A percentile compares a stretch with the other conserved stretches of the same genome.
These are phyloP conservation scores for Monilinia aucupariae DNA, from an alignment of 2,329 filamentous ascomycete genomes.

Conservation along the genomic window DNA sequence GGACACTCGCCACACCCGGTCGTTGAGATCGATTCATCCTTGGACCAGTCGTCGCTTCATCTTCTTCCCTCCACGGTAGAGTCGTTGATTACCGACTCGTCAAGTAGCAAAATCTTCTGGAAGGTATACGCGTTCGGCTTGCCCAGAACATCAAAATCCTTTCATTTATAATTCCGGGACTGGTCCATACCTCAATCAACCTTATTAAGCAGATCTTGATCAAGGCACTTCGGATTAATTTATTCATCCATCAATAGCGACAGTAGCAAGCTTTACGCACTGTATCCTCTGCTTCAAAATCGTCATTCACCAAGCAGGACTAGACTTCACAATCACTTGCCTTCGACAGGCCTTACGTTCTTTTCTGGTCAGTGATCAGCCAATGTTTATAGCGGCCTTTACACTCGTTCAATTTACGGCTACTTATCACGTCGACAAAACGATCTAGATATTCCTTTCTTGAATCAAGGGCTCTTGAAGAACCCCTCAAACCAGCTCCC, in stretches of 20 bases:
- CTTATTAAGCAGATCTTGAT: constrained; percentile 29
- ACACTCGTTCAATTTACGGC: constrained; percentile 34
- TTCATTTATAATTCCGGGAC: constrained; percentile 26
- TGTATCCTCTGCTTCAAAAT: constrained; percentile 19
- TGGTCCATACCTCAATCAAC: constrained; percentile 26
- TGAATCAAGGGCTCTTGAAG: constrained; percentile 10
- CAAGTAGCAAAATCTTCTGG: constrained; percentile 17
- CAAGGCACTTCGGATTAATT: constrained; percentile 21
- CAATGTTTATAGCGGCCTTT: constrained; percentile 26
- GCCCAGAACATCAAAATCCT: constrained; percentile 25
- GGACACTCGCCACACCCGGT: constrained; percentile 28
- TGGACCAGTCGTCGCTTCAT: constrained; percentile 25
- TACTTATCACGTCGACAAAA: constrained; percentile 17
- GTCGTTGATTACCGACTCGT: constrained; percentile 10
- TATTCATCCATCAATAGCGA: constrained; percentile 23
- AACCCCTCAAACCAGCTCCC: neutral
- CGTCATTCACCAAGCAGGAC: constrained; percentile 19
- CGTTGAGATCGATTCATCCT: constrained; percentile 27
- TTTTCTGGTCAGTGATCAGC: constrained; percentile 31
- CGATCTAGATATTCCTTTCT: constrained; percentile 7
- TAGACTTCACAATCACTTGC: constrained; percentile 18
- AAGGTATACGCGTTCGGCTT: constrained; percentile 32
- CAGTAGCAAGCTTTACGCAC: constrained; percentile 23
- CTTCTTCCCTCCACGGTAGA: constrained; percentile 21
- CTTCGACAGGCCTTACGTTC: constrained; percentile 31